These are phyloP conservation scores for Blastocystis sp. DNA, from an alignment of 352 stramenopile species.

Conservation along the genomic window DNA sequence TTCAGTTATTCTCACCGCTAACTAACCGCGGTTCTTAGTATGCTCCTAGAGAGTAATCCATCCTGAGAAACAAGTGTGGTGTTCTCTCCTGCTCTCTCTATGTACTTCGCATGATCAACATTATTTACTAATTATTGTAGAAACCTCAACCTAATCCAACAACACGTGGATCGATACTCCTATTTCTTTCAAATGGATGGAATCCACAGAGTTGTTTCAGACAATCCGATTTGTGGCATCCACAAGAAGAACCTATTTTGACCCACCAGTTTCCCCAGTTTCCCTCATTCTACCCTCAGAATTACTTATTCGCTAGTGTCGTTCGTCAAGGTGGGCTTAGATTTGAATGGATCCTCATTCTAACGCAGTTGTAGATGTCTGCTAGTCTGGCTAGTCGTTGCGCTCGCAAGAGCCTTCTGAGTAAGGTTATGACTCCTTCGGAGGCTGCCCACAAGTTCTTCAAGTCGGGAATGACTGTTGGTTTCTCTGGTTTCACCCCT, in stretches of 20 bases:
- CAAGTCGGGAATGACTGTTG: constrained; percentile 48
- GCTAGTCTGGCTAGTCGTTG: constrained; percentile 48
- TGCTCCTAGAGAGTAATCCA: too few species aligned
- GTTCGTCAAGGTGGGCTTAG: not conserved
- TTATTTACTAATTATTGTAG: too few species aligned
- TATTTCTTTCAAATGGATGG: too few species aligned
- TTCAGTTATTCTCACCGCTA: too few species aligned
- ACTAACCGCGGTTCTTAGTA: too few species aligned
- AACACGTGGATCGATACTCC: too few species aligned
- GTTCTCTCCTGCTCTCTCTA: too few species aligned
- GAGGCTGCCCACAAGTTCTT: constrained; percentile 56
- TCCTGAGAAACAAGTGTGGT: too few species aligned
- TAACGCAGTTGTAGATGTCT: constrained; percentile 29
- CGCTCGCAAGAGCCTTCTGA: constrained; percentile 43
- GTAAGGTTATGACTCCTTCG: constrained; percentile 53
- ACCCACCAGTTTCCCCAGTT: not conserved
- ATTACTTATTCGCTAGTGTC: not conserved
- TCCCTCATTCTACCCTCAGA: not conserved
- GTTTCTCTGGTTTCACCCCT: constrained; percentile 55
- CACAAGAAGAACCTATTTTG: not conserved
- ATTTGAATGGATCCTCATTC: not conserved
- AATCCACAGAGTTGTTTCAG: too few species aligned
- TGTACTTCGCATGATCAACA: too few species aligned
- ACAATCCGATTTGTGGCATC: too few species aligned
- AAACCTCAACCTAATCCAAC: too few species aligned